Evolutionary conservation across 2,329 filamentous ascomycete species (phyloP).

Genomic region (Raffaelea deltoideospora): DNA sequence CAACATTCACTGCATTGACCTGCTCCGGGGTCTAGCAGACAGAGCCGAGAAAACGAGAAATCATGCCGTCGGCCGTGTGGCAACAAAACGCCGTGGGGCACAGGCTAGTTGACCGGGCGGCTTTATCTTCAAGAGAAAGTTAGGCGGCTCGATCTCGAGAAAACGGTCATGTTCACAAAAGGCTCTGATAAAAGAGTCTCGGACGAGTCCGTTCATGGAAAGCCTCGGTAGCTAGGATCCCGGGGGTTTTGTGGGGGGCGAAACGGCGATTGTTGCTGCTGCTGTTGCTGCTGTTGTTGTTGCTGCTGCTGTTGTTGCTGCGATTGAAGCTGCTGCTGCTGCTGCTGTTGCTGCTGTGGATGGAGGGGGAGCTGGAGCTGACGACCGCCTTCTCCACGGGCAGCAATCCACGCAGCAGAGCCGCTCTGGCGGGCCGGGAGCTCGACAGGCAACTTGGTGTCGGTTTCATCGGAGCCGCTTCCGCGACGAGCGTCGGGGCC

Average conservation of each 20-base stretch:
- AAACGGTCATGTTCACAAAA: too few species aligned
- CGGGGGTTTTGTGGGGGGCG: slow-evolving; percentile 9
- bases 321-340: too few species aligned
- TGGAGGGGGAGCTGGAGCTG: too few species aligned
- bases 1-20: too few species aligned
- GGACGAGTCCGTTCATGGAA: slow-evolving; percentile 3
- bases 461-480: slow-evolving; percentile 34
- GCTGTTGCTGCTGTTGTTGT: slow-evolving; percentile 8
- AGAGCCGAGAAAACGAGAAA: too few species aligned
- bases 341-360: slow-evolving; percentile 8
- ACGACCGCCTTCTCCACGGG: slow-evolving; percentile 19
- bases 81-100: too few species aligned
- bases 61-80: too few species aligned
- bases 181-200: background rate
- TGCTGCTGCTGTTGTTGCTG: slow-evolving; percentile 6
- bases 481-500: slow-evolving; percentile 10
- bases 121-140: too few species aligned
- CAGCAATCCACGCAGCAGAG: slow-evolving; percentile 21
- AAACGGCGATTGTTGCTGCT: slow-evolving; percentile 1
- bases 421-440: slow-evolving; percentile 29
- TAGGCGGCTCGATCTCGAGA: too few species aligned
- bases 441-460: slow-evolving; percentile 46
- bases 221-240: slow-evolving; percentile 10
- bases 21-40: too few species aligned
- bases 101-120: too few species aligned